Percentiles rank a stretch among this genome's conserved stretches.
These are phyloP conservation scores for Avena eriantha DNA, from an alignment of 176 grass and related monocot species.

Conservation along the genomic window DNA sequence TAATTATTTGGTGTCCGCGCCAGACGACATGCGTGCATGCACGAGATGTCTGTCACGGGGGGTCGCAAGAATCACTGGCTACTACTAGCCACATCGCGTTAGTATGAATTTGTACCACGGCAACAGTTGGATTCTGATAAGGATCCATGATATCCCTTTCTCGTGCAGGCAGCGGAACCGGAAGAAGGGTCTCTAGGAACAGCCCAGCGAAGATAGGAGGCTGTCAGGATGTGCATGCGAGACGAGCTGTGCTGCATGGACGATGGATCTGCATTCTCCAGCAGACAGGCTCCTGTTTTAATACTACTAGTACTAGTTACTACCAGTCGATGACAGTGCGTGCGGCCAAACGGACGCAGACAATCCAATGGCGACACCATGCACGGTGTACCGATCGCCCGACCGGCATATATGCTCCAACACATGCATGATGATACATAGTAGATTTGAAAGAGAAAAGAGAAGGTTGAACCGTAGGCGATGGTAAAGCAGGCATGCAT, in stretches of 20 bases:
- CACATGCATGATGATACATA: neutral
- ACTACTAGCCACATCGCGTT: neutral
- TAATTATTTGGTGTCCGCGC: conserved; percentile 1
- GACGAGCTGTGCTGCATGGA: neutral
- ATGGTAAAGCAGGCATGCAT: neutral
- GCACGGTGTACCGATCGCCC: neutral
- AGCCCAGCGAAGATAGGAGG: too few relatives aligned
- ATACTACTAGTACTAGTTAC: neutral
- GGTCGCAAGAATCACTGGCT: neutral
- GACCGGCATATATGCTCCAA: neutral
- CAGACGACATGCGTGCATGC: neutral
- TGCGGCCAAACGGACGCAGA: neutral
- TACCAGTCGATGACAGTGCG: neutral
- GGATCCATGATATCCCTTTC: neutral
- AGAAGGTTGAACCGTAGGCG: neutral
- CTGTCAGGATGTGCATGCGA: too few relatives aligned
- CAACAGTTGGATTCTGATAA: neutral
- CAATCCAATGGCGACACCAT: neutral
- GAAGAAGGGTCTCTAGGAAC: neutral
- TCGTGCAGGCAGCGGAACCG: neutral
- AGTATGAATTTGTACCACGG: too few relatives aligned
- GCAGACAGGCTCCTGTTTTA: neutral
- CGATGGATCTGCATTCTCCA: conserved; percentile 5
- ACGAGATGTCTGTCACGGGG: conserved; percentile 10
- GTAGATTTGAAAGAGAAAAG: neutral